A percentile compares a stretch with the other conserved stretches of the same genome.
Conservation (phyloP, 768 basidiomycete genomes). For the Pleurotus platypus region DNA sequence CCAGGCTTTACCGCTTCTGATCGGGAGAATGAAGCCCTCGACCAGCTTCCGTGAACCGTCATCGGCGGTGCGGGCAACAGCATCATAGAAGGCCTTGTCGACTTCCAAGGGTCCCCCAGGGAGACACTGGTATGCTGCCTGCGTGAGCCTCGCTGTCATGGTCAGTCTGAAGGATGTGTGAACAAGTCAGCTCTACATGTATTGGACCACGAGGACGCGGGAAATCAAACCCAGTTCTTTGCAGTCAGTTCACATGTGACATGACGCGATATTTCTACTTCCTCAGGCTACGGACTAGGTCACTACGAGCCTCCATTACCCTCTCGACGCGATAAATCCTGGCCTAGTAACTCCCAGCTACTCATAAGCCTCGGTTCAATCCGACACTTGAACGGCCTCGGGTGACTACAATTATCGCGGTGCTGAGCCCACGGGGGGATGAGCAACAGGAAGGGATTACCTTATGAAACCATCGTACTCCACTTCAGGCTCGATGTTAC, state of each 20-base stretch:
- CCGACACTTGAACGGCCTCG: background rate
- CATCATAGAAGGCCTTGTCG: slow-evolving; percentile 15
- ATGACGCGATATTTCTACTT: too few relatives aligned
- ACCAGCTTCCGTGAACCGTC: slow-evolving; percentile 10
- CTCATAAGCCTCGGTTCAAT: slow-evolving; percentile 18
- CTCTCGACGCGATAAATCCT: too few relatives aligned
- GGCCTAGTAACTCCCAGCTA: background rate
- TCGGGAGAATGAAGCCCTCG: slow-evolving; percentile 17
- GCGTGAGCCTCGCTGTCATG: slow-evolving; percentile 7
- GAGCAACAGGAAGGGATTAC: background rate
- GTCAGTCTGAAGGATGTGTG: background rate
- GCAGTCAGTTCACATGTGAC: too few relatives aligned
- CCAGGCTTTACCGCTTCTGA: slow-evolving; percentile 18
- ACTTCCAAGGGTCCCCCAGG: slow-evolving; percentile 13
- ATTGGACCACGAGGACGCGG: too few relatives aligned
- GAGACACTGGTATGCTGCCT: slow-evolving; percentile 14
- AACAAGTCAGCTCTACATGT: too few relatives aligned
- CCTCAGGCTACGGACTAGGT: too few relatives aligned
- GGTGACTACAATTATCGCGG: background rate
- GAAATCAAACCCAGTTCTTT: too few relatives aligned
- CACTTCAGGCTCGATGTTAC: background rate
- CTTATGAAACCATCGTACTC: slow-evolving; percentile 6
- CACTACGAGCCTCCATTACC: background rate
- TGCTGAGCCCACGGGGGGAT: background rate
- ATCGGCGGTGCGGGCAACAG: slow-evolving; percentile 6